Base-by-base conservation (phyloP, 768 basidiomycete species). In the Leccinum olivaceopallidum region DNA sequence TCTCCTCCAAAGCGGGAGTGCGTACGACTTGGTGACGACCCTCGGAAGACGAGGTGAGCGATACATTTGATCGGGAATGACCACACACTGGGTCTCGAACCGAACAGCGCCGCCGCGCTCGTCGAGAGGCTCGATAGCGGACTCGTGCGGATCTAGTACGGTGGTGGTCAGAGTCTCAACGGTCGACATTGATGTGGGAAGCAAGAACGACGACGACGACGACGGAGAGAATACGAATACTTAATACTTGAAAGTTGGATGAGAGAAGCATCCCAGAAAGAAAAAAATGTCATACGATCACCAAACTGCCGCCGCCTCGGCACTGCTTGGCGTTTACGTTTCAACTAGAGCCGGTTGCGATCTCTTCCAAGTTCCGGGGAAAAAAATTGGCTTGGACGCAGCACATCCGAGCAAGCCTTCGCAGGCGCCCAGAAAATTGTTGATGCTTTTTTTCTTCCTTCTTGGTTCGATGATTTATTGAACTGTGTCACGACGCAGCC, bases 41-140 rank as follows among this genome's bases (percentile, higher is more conserved):
- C 80, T 76, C 26, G 85, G 79, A 28, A 80, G 73, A 56, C 78
- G 82, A 5, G 77, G 74, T 20, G 44, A 47, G 54, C 75, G 74
- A 16, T 71, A 69, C 1, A 67, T 65, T 16, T 67, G 70, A 55
- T 88, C 83, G n/a, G 90, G 90, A 58, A 92, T 92, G 66, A 92
- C 81, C 5, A 89, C 77, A 60, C 90, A 92, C 67, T 87, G 81
- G 56, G 79, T 77, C 77, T 92, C 84, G 74, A 92, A 92, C 58
- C 90, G 82, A 5, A 92, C 90, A 24, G 67, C 68, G 59, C 74
- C 68, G 0, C 65, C 63, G 9, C 20, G 65, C 42, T 72, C 74
- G 24, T 63, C 67, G 55, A 63, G 28, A n/a, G 60, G 55, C 5
- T 63, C 65, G 26, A 60, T 2, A 39, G 58, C 24, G 28, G 57